Conservation (phyloP, 2,329 filamentous ascomycete genomes). For the Colletotrichum liaoningense region DNA sequence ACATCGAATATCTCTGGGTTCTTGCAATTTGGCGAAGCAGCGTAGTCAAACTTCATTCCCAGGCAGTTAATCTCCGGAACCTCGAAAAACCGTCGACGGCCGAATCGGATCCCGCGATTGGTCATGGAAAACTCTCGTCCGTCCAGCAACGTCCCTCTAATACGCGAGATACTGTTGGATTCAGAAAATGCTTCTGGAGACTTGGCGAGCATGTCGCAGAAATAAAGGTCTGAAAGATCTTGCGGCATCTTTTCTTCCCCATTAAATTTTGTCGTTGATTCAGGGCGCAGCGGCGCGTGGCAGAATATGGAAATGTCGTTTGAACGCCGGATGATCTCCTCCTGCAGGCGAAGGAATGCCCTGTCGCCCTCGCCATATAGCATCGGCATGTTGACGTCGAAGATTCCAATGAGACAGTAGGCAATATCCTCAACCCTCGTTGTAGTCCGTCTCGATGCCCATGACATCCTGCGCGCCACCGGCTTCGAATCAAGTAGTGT, state of each 20-base stretch:
- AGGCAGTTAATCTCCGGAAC: neutral
- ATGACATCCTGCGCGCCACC: constrained; percentile 43
- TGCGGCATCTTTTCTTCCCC: neutral
- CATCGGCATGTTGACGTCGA: constrained; percentile 42
- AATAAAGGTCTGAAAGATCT: neutral
- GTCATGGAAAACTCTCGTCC: neutral
- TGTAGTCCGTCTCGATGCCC: constrained; percentile 40
- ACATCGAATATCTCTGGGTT: neutral
- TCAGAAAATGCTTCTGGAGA: neutral
- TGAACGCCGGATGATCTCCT: neutral
- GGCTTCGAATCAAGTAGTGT: neutral
- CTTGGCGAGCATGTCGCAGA: constrained; percentile 1
- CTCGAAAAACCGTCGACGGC: neutral
- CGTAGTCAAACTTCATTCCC: neutral
- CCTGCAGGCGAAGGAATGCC: constrained; percentile 39
- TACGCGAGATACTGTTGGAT: neutral
- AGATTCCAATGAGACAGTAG: constrained; percentile 43
- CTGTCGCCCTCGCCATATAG: constrained; percentile 42
- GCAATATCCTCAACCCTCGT: constrained; percentile 40
- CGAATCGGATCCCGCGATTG: neutral
- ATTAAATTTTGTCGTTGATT: neutral
- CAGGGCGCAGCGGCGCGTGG: neutral
- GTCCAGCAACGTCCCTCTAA: neutral
- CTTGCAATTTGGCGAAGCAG: neutral
- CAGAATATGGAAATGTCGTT: constrained; percentile 20